Conservation (phyloP, 352 stramenopile species). For the Phytophthora palmivora region DNA sequence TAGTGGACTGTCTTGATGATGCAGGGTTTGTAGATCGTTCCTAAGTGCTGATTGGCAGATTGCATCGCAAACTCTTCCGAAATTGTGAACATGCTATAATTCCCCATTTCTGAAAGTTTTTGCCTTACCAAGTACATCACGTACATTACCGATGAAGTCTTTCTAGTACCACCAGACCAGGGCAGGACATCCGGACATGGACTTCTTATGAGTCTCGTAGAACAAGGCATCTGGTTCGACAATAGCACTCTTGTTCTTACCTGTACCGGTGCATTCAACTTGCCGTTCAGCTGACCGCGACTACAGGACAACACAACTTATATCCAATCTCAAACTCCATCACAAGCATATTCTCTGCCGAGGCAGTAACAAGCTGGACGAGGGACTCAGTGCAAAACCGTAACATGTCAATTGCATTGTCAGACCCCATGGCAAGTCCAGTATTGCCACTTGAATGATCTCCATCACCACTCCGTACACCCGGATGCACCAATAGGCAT, state of each 20-base stretch:
- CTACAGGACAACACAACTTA: neutral
- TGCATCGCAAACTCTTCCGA: neutral
- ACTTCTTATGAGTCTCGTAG: neutral
- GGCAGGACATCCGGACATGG: slow-evolving; percentile 2
- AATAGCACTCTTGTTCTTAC: too few relatives aligned
- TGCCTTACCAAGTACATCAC: too few relatives aligned
- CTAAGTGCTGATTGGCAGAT: slow-evolving; percentile 2
- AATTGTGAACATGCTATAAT: too few relatives aligned
- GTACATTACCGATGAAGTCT: too few relatives aligned
- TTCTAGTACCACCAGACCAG: neutral
- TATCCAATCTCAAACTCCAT: slow-evolving; percentile 21
- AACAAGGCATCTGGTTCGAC: neutral
- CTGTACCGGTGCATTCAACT: too few relatives aligned
- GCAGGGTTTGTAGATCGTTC: slow-evolving; percentile 3
- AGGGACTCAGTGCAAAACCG: slow-evolving; percentile 13
- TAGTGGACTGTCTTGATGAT: slow-evolving; percentile 19
- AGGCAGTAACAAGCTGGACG: slow-evolving; percentile 5
- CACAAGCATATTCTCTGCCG: slow-evolving; percentile 7
- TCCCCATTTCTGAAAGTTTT: too few relatives aligned
- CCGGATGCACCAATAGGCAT: slow-evolving; percentile 14
- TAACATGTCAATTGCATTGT: too few relatives aligned
- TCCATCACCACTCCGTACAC: too few relatives aligned
- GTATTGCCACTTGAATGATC: slow-evolving; percentile 1
- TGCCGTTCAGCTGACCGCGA: too few relatives aligned
- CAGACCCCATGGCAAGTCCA: too few relatives aligned